Evolutionary conservation across 176 grass and related monocot genomes (phyloP).

Genomic region (Rhynchospora tenuis): DNA sequence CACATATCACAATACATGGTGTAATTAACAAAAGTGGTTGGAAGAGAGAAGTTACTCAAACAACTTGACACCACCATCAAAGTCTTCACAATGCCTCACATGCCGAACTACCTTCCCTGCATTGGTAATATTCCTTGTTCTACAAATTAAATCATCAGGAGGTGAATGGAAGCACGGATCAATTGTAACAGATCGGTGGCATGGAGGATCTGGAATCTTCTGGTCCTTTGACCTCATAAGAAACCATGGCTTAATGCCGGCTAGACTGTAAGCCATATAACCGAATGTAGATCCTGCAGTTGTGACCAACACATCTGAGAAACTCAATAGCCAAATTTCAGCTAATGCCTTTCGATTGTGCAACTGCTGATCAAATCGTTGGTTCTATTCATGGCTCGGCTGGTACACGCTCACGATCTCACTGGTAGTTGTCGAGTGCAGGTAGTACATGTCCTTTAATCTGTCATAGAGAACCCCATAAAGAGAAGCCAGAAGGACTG

Average conservation of each 20-base stretch:
- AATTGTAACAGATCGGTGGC: conserved; percentile 9
- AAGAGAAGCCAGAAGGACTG: conserved; percentile 26
- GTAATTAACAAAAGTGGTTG: too few species aligned
- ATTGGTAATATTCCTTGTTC: conserved; percentile 1
- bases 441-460: conserved; percentile 25
- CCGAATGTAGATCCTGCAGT: conserved; percentile 45
- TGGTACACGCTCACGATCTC: conserved; percentile 49
- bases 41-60: conserved; percentile 11
- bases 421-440: not conserved
- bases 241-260: conserved; percentile 25
- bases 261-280: conserved; percentile 37
- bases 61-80: conserved; percentile 25
- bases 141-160: conserved; percentile 23
- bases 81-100: conserved; percentile 37
- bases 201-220: conserved; percentile 7
- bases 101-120: conserved; percentile 23
- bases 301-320: conserved; percentile 36
- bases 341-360: conserved; percentile 63
- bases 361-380: conserved; percentile 26
- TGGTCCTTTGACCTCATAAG: not conserved
- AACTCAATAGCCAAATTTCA: conserved; percentile 57
- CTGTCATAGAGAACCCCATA: conserved; percentile 16
- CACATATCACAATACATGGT: too few species aligned
- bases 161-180: conserved; percentile 37
- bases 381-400: conserved; percentile 42